Evolutionary conservation across 768 basidiomycete species (phyloP).

Genomic region (Gloeophyllum trabeum): DNA sequence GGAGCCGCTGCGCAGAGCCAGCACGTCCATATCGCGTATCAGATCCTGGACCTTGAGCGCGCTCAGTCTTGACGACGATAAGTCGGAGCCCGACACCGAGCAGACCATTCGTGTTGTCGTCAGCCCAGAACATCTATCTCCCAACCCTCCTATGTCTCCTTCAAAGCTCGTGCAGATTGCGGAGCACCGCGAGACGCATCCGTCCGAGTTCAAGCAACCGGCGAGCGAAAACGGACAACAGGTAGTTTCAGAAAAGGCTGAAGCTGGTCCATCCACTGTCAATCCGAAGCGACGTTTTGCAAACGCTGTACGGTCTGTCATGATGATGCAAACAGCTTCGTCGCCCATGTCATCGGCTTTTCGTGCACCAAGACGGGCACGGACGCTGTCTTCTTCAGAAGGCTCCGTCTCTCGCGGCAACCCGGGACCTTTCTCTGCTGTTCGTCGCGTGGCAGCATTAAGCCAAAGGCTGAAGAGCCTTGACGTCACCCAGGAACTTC

Average conservation of each 20-base stretch:
- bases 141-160: too few relatives aligned
- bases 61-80: too few relatives aligned
- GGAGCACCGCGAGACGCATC: too few relatives aligned
- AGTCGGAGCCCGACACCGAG: too few relatives aligned
- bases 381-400: constrained; percentile 12
- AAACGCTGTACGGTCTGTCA: constrained; percentile 33
- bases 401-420: not conserved
- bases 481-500: constrained; percentile 45
- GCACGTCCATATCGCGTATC: not conserved
- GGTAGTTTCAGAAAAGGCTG: too few relatives aligned
- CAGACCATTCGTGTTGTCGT: too few relatives aligned
- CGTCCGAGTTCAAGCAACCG: too few relatives aligned
- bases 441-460: constrained; percentile 34
- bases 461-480: constrained; percentile 45
- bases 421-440: not conserved
- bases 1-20: not conserved
- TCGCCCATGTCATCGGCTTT: constrained; percentile 14
- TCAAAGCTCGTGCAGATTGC: too few relatives aligned
- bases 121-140: too few relatives aligned
- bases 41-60: not conserved
- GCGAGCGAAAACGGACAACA: too few relatives aligned
- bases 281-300: constrained; percentile 25
- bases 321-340: constrained; percentile 27
- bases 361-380: constrained; percentile 11
- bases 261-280: constrained; percentile 5